Base-by-base conservation (phyloP, 306 rosid genomes). In the Dalbergia cochinchinensis region DNA sequence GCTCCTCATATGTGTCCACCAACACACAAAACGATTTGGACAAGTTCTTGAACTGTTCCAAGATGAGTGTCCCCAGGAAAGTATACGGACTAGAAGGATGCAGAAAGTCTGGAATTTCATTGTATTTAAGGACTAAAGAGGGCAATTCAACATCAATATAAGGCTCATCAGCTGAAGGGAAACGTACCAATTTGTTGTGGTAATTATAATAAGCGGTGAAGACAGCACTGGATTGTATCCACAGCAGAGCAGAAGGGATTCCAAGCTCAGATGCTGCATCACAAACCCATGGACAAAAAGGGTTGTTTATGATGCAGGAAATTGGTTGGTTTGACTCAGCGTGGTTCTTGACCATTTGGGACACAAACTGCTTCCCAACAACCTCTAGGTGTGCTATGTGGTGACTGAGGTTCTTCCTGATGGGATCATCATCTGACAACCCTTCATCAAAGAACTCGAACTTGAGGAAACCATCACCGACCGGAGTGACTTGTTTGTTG, bases 181-280 rank as follows among this genome's bases (percentile, higher is more conserved):
- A 92, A 55, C 69, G 74, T 4, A 79, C 89, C 12, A 86, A 60
- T n/a, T 84, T 80, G 68, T 89, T 88, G 63, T 31, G 75, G 51
- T 76, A 82, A 22, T 85, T 85, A 45, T 89, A 90, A 18, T 92
- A 92, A n/a, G 88, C 69, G 0, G 89, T 61, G 34, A 90, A 86
- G n/a, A 80, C 82, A 35, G 97, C 89, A 11, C 68, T 68, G 3
- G 94, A 90, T 59, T 92, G 97, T 58, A 92, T 69, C 97, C 97
- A 92, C 1, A 92, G 72, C 55, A 89, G 26, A 20, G 92, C 86
- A 10, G 83, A 89, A 47, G 90, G 93, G 33, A 88, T 64, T 6
- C 59, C 65, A 9, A 82, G 77, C 7, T 76, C 80, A 11, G 61
- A 60, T 3, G 93, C 94, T 0, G 89, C 90, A 34, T 90, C 97